Evolutionary conservation across 106 monocot species (phyloP), one percentile per base, ranked within the genome.

Genomic region (Agapanthus africanus): DNA sequence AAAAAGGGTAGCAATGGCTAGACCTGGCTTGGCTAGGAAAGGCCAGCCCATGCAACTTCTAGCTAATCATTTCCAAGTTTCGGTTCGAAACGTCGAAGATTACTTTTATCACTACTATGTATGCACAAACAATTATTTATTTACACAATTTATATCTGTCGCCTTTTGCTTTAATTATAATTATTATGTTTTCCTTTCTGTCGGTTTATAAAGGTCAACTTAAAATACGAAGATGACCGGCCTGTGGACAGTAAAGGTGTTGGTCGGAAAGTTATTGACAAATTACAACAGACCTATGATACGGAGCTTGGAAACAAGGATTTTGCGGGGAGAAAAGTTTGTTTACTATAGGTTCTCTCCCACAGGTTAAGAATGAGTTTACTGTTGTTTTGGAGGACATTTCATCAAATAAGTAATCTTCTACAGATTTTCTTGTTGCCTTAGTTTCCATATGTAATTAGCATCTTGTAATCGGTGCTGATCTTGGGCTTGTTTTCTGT

Each of bases 101-200:
- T 65, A 76, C 47, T 99, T 99, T 47, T 89, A 74, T 60, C 97
- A 99, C 50, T 99, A 99, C 57, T 89, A 84, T 73, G 97, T 99
- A 82, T 51, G 77, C 18, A 13, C 28, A 54, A 40, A 57, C 40
- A n/a, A n/a, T 42, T 42, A 42, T 42, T 42, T 8, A 42, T 42
- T 42, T 8, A 15, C 42, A 42, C 42, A 8, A 42, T 42, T 8
- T 42, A 42, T 42, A 42, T 42, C 42, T 42, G 7, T 42, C n/a
- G n/a, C n/a, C n/a, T n/a, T n/a, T n/a, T n/a, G n/a, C n/a, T n/a
- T n/a, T n/a, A n/a, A n/a, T n/a, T n/a, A n/a, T n/a, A n/a, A n/a
- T n/a, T n/a, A n/a, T 42, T 8, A 15, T 42, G 15, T 8, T 42
- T 8, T 42, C 15, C 42, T 42, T 42, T 15, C 15, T 7, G 15